Evolutionary conservation across 805 yeast genomes (phyloP), one percentile per base, ranked within the genome.

Genomic region (Candida glaebosa): DNA sequence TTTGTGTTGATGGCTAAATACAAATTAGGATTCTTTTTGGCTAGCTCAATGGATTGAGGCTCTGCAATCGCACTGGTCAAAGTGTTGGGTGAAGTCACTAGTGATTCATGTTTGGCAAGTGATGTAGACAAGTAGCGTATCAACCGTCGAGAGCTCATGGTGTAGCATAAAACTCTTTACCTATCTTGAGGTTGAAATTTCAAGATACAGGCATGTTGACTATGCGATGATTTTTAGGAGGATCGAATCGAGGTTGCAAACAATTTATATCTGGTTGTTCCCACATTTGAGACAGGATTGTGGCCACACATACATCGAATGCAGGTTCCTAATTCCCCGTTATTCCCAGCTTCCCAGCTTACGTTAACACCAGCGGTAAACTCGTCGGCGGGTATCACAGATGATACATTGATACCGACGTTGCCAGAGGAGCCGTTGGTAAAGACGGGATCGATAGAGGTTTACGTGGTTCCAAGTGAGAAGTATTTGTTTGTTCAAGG

Each of bases 401-500:
- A 32, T 15, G 54, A 49, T 10, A 33, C 42, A 16, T 47, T 72
- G 3, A 58, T 54, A 57, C 80, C 73, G 47, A 78, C 62, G 60
- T 68, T 71, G 43, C 86, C 74, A 43, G 71, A 60, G 40, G 75
- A 69, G 38, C 90, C 93, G 2, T 52, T 70, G 40, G 76, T 81
- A 2, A 80, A 77, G 39, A 75, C 85, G 0, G 74, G 81, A 2
- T 75, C 90, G 1, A 67, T 86, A n/a, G 79, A 83, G 47, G 58
- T 86, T n/a, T 86, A 78, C 51, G 63, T 88, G 5, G 76, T 83
- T 6, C 76, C 89, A 14, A 88, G 96, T 0, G 98, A 90, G 58
- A 86, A 85, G 26, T 79, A 75, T 31, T 63, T 90, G 12, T 90
- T 83, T 52, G 74, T 90, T 7, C 90, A 86, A 54, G 98, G 97